A percentile compares a stretch with the other conserved stretches of the same genome.
phyloP scores from a whole-genome alignment of 1,284 basidiomycete species.

The Apiotrichum domesticum region DNA sequence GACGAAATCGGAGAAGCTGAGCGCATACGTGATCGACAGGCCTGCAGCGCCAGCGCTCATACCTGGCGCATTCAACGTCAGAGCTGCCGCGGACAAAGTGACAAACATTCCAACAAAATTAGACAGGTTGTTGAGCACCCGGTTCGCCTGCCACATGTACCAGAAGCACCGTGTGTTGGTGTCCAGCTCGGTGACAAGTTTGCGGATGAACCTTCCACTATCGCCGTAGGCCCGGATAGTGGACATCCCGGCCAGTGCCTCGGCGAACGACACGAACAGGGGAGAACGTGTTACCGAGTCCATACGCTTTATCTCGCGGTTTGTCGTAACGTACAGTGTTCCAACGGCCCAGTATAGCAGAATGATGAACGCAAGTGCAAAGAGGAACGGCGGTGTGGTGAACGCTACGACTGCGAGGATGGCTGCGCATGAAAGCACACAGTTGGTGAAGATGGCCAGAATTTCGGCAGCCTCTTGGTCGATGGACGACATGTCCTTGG shows the following conservation, averaged over 20 bases:
- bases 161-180: conserved; percentile 48
- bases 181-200: conserved; percentile 49
- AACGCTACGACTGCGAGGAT: conserved; percentile 42
- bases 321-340: conserved; percentile 48
- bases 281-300: conserved; percentile 53
- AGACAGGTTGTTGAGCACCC: conserved; percentile 47
- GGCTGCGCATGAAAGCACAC: conserved; percentile 33
- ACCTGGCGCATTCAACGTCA: conserved; percentile 42
- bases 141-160: conserved; percentile 48
- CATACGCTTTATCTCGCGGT: conserved; percentile 53
- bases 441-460: conserved; percentile 42
- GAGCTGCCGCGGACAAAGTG: conserved; percentile 47
- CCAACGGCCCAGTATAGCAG: conserved; percentile 48
- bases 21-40: conserved; percentile 40
- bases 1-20: conserved; percentile 48
- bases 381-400: conserved; percentile 44
- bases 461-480: conserved; percentile 48
- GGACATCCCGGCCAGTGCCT: conserved; percentile 48
- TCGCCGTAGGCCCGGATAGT: conserved; percentile 53
- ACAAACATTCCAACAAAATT: conserved; percentile 50
- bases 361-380: conserved; percentile 45
- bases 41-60: conserved; percentile 47
- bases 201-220: conserved; percentile 47
- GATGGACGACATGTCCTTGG: conserved; percentile 50
- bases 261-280: conserved; percentile 53